These are phyloP conservation scores for Salicornia ramosissima DNA, from an alignment of 148 eudicot species.

Conservation along the genomic window DNA sequence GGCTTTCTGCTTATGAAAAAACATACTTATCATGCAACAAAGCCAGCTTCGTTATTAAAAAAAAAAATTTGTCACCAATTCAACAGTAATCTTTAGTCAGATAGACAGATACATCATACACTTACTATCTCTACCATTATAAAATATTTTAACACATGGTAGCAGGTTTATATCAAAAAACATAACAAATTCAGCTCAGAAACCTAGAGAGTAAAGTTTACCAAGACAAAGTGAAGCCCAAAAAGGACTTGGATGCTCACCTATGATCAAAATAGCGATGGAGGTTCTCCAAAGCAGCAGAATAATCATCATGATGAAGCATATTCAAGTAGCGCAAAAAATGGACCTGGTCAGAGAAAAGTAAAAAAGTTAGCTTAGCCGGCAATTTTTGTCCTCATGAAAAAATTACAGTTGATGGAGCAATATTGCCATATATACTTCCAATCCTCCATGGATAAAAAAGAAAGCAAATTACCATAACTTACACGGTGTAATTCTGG, in stretches of 20 bases:
- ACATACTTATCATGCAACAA: background rate
- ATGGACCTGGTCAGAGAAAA: slow-evolving; percentile 58
- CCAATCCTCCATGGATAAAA: slow-evolving; percentile 2
- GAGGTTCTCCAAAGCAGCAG: slow-evolving; percentile 90
- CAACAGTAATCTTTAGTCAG: background rate
- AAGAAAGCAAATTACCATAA: slow-evolving; percentile 7
- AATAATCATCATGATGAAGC: slow-evolving; percentile 88
- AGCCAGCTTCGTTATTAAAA: background rate
- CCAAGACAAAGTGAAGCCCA: background rate
- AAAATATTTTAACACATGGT: background rate
- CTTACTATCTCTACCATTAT: too few relatives aligned
- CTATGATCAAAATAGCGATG: slow-evolving; percentile 99
- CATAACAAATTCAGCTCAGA: background rate
- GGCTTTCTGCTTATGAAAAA: background rate
- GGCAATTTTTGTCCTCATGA: background rate
- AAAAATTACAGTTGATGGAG: background rate
- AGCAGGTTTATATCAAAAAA: background rate
- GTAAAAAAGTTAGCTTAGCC: slow-evolving; percentile 12
- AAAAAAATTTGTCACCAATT: background rate
- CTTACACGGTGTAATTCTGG: slow-evolving; percentile 94
- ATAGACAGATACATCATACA: background rate
- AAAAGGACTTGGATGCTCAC: slow-evolving; percentile 29
- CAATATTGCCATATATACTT: background rate
- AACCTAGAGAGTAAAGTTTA: background rate
- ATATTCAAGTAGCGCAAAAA: slow-evolving; percentile 82